Evolutionary conservation across 305 asterid species (phyloP), one percentile per base, ranked within the genome.

Genomic region (Solanum hybrid): DNA sequence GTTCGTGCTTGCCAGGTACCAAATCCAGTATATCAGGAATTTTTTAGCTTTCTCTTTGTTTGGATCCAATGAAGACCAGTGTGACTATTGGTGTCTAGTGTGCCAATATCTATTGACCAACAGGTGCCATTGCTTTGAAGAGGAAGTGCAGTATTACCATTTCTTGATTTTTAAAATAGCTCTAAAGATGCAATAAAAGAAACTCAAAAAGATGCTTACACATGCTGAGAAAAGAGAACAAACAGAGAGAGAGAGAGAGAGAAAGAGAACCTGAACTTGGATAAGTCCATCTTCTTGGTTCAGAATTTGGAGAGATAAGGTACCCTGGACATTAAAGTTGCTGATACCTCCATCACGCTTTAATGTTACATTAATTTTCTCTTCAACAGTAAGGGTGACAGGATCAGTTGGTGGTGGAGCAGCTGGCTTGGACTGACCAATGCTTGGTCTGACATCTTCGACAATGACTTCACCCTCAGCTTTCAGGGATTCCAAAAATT

Each of bases 391-490:
- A 90, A 97, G 92, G 35, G 99, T 96, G 90, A 97, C 96, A 78
- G 99, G 99, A 92, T 97, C 99, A 89, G 95, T 96, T 88, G 91
- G 96, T 60, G 95, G 95, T 85, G 94, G 90, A 91, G 97, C 95
- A 92, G 94, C 94, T 91, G 94, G 85, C 91, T 90, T 95, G 87
- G 97, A 92, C 91, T 93, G 99, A 90, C 97, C 97, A 91, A 88
- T 77, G 89, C 89, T 94, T 72, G 98, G 98, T 89, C 98, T 93
- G 90, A 96, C 98, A 93, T 96, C 98, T 93, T 95, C 99, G 31
- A 94, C 96, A 92, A 97, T 94, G 87, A 92, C 94, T 93, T 96
- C 99, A 91, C 99, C 99, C 89, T 97, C 99, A 90, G 97, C 98
- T 93, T 94, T 97, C 72, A 97, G 93, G 87, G 99, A 95, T 90